phyloP scores from a whole-genome alignment of 75 land plant genomes.

The Cupressus sempervirens region DNA sequence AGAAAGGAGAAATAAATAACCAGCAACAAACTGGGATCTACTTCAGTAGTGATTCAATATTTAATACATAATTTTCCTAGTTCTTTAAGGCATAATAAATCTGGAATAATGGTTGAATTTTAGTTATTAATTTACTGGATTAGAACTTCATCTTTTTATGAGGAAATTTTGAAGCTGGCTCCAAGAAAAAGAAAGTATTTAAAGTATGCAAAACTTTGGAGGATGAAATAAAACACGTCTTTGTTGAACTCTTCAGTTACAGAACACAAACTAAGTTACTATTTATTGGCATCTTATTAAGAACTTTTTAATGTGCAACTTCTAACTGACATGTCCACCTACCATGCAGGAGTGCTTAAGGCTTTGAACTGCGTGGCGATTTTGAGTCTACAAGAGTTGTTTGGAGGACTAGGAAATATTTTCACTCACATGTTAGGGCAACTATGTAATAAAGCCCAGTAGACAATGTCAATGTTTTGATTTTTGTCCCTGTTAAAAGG shows the following conservation, averaged over 20 bases:
- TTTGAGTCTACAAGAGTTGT: constrained; percentile 6
- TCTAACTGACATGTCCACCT: constrained; percentile 4
- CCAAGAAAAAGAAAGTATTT: background rate
- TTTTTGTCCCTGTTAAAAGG: background rate
- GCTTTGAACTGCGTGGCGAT: background rate
- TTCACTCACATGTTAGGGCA: background rate
- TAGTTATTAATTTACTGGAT: background rate
- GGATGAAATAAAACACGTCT: no score
- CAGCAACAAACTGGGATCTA: background rate
- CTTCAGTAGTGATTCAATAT: background rate
- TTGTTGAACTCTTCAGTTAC: no score
- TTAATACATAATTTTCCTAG: background rate
- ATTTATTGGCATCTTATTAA: background rate
- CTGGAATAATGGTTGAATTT: background rate
- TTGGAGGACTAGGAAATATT: constrained; percentile 3
- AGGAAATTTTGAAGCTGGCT: background rate
- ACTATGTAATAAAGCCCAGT: constrained; percentile 1
- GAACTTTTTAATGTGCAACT: background rate
- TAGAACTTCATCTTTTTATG: background rate
- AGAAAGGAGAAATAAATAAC: background rate
- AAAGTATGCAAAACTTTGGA: no score
- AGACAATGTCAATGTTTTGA: background rate
- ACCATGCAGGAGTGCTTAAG: constrained; percentile 10
- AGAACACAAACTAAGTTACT: background rate
- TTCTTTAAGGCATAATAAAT: background rate